Evolutionary conservation across 352 stramenopile species (phyloP).

Genomic region (Globisporangium spiculum): DNA sequence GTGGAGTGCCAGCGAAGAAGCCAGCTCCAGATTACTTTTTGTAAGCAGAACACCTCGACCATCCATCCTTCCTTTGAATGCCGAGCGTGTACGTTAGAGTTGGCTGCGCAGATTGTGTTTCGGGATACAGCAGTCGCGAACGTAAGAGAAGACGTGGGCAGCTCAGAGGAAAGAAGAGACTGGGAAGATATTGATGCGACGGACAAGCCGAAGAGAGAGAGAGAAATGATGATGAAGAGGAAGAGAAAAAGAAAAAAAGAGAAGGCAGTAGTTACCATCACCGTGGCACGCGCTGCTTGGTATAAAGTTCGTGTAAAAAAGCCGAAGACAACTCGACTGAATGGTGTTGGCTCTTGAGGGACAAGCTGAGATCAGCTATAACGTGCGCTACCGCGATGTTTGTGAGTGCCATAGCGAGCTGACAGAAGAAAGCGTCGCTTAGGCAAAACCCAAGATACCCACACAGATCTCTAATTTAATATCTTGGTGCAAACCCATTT

Average conservation of each 20-base stretch:
- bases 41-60: constrained; percentile 47
- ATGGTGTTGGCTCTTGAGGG: not conserved
- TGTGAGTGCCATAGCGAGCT: not conserved
- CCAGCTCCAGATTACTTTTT: constrained; percentile 99
- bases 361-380: no score
- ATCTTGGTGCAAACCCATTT: not conserved
- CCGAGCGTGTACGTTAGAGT: constrained; percentile 5
- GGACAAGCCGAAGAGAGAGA: not conserved
- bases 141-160: constrained; percentile 11
- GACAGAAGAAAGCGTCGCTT: not conserved
- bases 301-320: constrained; percentile 20
- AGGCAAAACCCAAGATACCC: no score
- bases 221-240: not conserved
- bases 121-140: not conserved
- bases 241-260: constrained; percentile 13
- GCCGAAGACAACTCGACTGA: constrained; percentile 9
- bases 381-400: not conserved
- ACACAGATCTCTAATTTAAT: not conserved
- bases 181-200: constrained; percentile 2
- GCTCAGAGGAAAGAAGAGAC: not conserved
- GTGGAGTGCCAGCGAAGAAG: constrained; percentile 97
- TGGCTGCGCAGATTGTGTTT: not conserved
- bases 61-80: not conserved
- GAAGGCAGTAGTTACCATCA: constrained; percentile 20
- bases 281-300: constrained; percentile 14